phyloP scores from a whole-genome alignment of 495 filamentous ascomycete genomes.

The Aspergillus heteromorphus region DNA sequence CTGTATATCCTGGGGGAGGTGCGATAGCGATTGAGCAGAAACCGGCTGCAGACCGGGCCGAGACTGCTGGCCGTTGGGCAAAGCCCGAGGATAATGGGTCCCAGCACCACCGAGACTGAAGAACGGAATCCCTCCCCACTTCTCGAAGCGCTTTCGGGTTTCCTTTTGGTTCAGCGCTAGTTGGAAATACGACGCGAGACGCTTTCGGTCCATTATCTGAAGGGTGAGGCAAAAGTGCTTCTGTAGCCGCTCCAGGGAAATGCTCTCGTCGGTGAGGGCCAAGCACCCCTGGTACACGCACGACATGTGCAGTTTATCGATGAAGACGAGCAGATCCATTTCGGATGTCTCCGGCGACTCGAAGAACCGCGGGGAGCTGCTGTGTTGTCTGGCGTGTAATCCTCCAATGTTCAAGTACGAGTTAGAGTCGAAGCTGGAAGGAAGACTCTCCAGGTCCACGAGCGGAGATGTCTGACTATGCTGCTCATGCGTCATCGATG shows the following conservation, averaged over 20 bases:
- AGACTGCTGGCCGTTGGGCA: constrained; percentile 12
- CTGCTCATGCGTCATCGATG: background rate
- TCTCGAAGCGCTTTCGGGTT: constrained; percentile 36
- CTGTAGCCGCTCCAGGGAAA: constrained; percentile 43
- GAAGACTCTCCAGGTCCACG: background rate
- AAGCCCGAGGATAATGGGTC: constrained; percentile 48
- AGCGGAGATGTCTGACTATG: background rate
- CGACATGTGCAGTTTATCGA: constrained; percentile 60
- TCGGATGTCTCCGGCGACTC: constrained; percentile 35
- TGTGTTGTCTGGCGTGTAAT: background rate
- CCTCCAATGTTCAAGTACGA: background rate
- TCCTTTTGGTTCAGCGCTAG: constrained; percentile 21
- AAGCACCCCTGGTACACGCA: constrained; percentile 54
- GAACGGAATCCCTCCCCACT: constrained; percentile 55
- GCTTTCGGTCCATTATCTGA: constrained; percentile 46
- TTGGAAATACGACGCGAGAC: constrained; percentile 42
- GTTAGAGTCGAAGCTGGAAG: background rate
- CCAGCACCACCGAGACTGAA: constrained; percentile 61
- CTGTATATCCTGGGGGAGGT: constrained; percentile 10
- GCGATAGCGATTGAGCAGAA: constrained; percentile 21
- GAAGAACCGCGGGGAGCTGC: background rate
- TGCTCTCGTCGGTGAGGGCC: constrained; percentile 48
- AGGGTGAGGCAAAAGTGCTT: constrained; percentile 64
- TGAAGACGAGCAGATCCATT: constrained; percentile 48
- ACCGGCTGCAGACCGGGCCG: constrained; percentile 26